Base-by-base conservation (phyloP, 1,284 basidiomycete species). In the Volvariella surrecta region DNA sequence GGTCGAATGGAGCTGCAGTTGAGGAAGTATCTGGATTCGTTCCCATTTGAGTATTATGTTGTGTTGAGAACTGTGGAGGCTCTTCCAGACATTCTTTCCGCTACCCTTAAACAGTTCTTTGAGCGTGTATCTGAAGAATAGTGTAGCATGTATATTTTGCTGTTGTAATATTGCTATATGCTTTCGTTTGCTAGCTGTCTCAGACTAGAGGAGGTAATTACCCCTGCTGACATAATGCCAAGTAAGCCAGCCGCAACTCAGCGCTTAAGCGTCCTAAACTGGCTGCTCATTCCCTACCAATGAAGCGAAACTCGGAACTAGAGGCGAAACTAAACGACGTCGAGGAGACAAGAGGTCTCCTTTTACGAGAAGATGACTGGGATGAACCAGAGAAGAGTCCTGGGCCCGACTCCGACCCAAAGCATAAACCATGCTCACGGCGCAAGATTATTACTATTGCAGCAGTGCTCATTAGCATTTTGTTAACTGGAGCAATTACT, bases 31-130 rank as follows among this genome's bases (percentile, higher is more conserved):
- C 64, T 97, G 53, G 93, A 98, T 58, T 87, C 90, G 2, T 99
- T 99, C 77, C 96, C 96, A 0, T 99, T 99, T 67, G 92, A 97
- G 66, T 96, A 96, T 61, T 99, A 94, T 54, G 87, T 98, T 40
- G 88, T 99, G 13, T 67, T 99, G 37, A 73, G 92, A 48, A 81
- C 89, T 54, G 91, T 96, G 32, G 92, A 96, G 61, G 82, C 91
- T 3, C 67, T 99, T 35, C 96, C 96, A 0, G 88, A 92, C 44
- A 90, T 98, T 10, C 67, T 99, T 49, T 76, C 89, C n/a, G 82
- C 85, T 35, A 97, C 93, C 1, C 68, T 99, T 47, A 82, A 91
- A 53, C 94, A 99, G 61, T 99, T 90, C 58, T 89, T 89, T 51
- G 85, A 89, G 58, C 72, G 82, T 48, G 74, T 88, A 44, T 82